Conservation (phyloP, 768 basidiomycete species). For the Lanmaoa rubissima region DNA sequence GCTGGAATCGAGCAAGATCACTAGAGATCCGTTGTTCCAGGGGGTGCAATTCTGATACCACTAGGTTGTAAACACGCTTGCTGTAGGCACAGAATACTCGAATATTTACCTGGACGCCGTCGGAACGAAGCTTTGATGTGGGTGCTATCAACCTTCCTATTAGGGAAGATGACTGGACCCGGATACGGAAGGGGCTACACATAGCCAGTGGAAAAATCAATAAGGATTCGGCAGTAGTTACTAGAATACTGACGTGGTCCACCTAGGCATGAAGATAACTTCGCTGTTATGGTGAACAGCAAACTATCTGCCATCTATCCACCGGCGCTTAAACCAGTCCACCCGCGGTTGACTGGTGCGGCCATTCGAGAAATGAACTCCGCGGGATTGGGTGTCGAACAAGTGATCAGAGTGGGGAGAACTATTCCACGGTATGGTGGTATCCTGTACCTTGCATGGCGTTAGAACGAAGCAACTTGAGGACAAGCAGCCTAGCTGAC, state of each 20-base stretch:
- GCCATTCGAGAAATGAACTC: neutral
- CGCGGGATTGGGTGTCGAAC: neutral
- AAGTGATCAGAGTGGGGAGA: neutral
- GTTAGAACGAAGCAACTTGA: neutral
- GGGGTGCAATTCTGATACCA: neutral
- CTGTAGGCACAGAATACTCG: neutral
- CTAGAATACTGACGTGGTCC: neutral
- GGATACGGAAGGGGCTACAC: neutral
- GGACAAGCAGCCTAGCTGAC: too few relatives aligned
- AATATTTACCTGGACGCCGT: neutral
- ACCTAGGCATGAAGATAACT: neutral
- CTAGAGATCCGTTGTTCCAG: neutral
- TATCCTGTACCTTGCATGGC: neutral
- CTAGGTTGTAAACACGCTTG: neutral
- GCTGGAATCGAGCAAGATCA: neutral
- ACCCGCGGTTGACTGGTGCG: neutral
- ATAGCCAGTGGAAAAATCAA: neutral
- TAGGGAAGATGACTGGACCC: neutral
- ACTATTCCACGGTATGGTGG: neutral
- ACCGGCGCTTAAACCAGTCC: neutral
- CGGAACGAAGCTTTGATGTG: neutral
- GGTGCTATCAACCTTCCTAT: neutral
- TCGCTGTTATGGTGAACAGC: neutral
- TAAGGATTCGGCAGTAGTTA: neutral
- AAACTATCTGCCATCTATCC: neutral